Base-by-base conservation (phyloP, 495 filamentous ascomycete species). In the Clohesyomyces aquaticus region DNA sequence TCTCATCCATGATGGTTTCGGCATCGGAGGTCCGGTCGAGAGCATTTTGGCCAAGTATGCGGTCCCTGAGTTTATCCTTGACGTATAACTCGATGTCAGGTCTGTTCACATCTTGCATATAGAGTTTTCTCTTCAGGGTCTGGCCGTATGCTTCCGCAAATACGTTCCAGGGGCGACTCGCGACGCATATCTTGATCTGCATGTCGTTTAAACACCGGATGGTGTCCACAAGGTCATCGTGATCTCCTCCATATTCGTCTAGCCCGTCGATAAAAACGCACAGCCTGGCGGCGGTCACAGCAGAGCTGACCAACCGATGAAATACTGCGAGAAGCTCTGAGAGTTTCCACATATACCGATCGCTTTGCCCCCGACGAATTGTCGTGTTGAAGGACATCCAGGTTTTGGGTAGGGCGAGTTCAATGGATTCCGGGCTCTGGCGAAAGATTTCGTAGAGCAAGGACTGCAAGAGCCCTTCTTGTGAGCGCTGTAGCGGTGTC, bases 261-360 rank as follows among this genome's bases (percentile, higher is more conserved):
- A 82, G 68, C 0, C 78, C 80, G 59, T 83, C 82, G 41, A 83
- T 78, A 42, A 82, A 77, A 35, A 83, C 73, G 61, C 76, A 82
- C n/a, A 82, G 57, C 61, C 23, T 29, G 43, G 12, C 16, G 3
- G 18, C 1, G 3, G 1, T 50, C 19, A 61, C 10, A n/a, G 26
- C 3, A 9, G 12, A 4, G 4, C 25, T 32, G 11, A 50, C 19
- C 2, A 11, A 14, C 28, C 4, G 27, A 27, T 23, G n/a, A 45
- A 27, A 41, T 6, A 61, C 26, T 12, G 35, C 12, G 1, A 59
- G 1, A 42, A 25, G 35, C 35, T 49, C 41, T n/a, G 42, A 2
- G 51, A 18, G 9, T 16, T 67, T 27, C 2, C 6, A 8, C n/a
- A n/a, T 18, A 4, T 8, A 9, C 16, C 3, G 21, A 1, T 64